phyloP scores from a whole-genome alignment of 176 grass and related monocot genomes.

The Oryza meyeriana region DNA sequence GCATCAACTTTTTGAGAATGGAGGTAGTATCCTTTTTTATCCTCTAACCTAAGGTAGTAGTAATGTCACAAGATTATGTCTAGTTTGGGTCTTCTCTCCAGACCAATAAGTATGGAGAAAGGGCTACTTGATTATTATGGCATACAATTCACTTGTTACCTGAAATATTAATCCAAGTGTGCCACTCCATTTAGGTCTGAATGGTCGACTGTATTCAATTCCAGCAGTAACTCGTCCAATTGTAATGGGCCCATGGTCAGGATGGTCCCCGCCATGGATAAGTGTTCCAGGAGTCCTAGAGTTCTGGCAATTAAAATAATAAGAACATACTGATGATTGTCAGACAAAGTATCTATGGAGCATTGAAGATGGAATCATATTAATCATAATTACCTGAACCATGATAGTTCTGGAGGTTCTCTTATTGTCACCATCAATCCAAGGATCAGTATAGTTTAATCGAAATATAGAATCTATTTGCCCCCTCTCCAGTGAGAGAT shows the following conservation, averaged over 20 bases:
- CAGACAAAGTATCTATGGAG: slow-evolving; percentile 3
- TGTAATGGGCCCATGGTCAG: slow-evolving; percentile 61
- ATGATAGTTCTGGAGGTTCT: slow-evolving; percentile 81
- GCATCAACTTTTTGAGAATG: too few relatives aligned
- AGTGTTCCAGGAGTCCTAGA: slow-evolving; percentile 84
- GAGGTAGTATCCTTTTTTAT: neutral
- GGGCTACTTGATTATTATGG: neutral
- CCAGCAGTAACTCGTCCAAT: slow-evolving; percentile 81
- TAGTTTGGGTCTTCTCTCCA: neutral
- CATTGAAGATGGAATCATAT: slow-evolving; percentile 3
- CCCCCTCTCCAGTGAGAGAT: slow-evolving; percentile 87
- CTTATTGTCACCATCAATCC: slow-evolving; percentile 96
- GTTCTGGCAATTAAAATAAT: slow-evolving; percentile 57
- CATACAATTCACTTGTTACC: slow-evolving; percentile 33
- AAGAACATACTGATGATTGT: slow-evolving; percentile 17
- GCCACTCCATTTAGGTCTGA: slow-evolving; percentile 92
- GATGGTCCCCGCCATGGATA: slow-evolving; percentile 76
- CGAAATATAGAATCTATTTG: slow-evolving; percentile 94
- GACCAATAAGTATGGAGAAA: neutral
- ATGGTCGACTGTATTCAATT: slow-evolving; percentile 77
- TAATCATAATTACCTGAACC: slow-evolving; percentile 69
- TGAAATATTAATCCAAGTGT: slow-evolving; percentile 85
- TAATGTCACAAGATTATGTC: neutral
- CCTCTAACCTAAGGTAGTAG: neutral
- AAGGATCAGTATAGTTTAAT: slow-evolving; percentile 90